phyloP scores from a whole-genome alignment of 495 filamentous ascomycete genomes.

The Trichoderma virens region DNA sequence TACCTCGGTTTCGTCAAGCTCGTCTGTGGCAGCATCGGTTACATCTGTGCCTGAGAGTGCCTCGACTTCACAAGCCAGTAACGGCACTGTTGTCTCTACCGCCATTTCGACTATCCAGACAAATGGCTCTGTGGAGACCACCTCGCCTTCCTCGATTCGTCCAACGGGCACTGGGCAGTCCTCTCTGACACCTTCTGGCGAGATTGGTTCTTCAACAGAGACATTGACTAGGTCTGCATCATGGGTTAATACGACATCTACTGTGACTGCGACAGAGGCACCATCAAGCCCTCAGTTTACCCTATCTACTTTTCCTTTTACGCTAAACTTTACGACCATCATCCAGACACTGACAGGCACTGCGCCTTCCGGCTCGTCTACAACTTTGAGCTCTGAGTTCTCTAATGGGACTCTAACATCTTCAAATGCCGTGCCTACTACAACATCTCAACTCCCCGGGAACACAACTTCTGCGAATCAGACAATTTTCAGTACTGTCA shows the following conservation, averaged over 20 bases:
- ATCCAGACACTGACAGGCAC: not conserved
- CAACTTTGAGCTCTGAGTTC: not conserved
- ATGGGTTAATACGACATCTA: not conserved
- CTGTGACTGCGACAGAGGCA: not conserved
- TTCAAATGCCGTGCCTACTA: not conserved
- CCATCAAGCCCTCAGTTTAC: not conserved
- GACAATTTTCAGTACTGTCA: not conserved
- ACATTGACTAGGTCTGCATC: not conserved
- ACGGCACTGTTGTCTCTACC: constrained; percentile 1
- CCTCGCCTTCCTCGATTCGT: not conserved
- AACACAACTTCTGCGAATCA: not conserved
- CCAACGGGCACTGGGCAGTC: not conserved
- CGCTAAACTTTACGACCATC: not conserved
- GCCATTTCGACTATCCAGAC: not conserved
- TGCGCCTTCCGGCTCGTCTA: not conserved
- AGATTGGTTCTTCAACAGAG: not conserved
- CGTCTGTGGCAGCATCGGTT: not conserved
- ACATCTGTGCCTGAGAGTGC: not conserved
- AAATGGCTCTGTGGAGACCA: not conserved
- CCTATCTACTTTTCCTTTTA: not conserved
- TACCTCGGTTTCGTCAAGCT: constrained; percentile 11
- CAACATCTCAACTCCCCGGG: not conserved
- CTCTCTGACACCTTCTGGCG: not conserved
- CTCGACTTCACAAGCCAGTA: not conserved
- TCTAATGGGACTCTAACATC: not conserved